These are phyloP conservation scores for Ceratocystiopsis sp. DNA, from an alignment of 2,329 filamentous ascomycete species.

Conservation along the genomic window DNA sequence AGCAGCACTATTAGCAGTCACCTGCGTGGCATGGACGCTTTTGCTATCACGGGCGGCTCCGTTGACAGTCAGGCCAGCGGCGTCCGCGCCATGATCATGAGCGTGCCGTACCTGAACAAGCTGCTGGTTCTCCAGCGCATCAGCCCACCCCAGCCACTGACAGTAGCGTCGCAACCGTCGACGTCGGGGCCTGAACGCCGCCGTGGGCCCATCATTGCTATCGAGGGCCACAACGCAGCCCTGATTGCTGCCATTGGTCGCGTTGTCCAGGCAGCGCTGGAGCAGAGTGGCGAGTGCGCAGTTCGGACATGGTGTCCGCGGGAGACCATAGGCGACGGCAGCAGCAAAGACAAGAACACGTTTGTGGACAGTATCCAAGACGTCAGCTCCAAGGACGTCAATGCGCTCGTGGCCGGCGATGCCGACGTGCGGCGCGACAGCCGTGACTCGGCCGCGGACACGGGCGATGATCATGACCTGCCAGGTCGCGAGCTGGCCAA, in stretches of 20 bases:
- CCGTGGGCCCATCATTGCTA: constrained; percentile 64
- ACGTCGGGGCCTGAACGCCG: constrained; percentile 16
- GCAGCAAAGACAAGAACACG: neutral
- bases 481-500: neutral
- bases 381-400: too few relatives aligned
- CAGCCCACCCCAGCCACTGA: constrained; percentile 38
- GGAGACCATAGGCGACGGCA: neutral
- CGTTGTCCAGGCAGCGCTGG: constrained; percentile 47
- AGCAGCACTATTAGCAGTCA: neutral
- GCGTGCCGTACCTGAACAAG: constrained; percentile 57
- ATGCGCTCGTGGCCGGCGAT: too few relatives aligned
- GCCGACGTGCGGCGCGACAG: too few relatives aligned
- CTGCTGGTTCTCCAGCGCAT: constrained; percentile 61
- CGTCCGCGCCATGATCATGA: constrained; percentile 57
- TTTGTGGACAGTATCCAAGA: too few relatives aligned
- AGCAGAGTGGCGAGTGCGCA: constrained; percentile 25
- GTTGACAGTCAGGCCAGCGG: constrained; percentile 22
- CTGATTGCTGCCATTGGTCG: constrained; percentile 39
- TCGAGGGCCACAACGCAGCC: constrained; percentile 55
- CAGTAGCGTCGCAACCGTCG: too few relatives aligned
- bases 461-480: too few relatives aligned
- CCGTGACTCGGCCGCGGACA: too few relatives aligned
- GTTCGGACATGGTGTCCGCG: constrained; percentile 22
- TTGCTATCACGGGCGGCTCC: constrained; percentile 4
- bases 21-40: constrained; percentile 2